A percentile compares a stretch with the other conserved stretches of the same genome.
phyloP scores from a whole-genome alignment of 169 alveolate species.

The Pseudocohnilembus persalinus region DNA sequence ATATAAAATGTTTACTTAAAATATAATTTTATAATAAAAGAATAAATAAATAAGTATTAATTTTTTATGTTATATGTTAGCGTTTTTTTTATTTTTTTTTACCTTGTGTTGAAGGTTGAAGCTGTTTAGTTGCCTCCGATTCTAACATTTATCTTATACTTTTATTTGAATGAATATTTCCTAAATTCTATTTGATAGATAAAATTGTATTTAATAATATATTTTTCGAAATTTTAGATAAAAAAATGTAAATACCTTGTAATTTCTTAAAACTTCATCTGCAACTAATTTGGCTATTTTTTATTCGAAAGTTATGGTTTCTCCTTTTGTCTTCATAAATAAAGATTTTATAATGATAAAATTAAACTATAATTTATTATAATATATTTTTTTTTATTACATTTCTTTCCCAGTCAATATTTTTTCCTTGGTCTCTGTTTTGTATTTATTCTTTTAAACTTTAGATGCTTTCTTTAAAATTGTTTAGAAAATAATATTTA shows the following conservation, averaged over 20 bases:
- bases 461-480: constrained; percentile 20
- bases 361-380: not conserved
- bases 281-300: constrained; percentile 73
- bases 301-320: constrained; percentile 59
- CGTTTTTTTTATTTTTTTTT: constrained; percentile 1
- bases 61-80: constrained; percentile 16
- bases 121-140: constrained; percentile 65
- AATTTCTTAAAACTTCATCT: constrained; percentile 59
- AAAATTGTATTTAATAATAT: not conserved
- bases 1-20: not conserved
- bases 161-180: constrained; percentile 60
- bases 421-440: constrained; percentile 34
- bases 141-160: constrained; percentile 68
- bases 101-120: constrained; percentile 8
- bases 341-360: not conserved
- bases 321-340: constrained; percentile 2
- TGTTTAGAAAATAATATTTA: no score
- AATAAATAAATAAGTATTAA: not conserved
- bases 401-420: constrained; percentile 69
- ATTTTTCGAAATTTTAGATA: not conserved
- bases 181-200: constrained; percentile 45
- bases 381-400: constrained; percentile 11
- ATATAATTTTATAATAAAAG: not conserved
- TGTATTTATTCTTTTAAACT: constrained; percentile 23
- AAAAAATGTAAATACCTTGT: constrained; percentile 19